Evolutionary conservation across 768 basidiomycete genomes (phyloP).

Genomic region (Lactarius vividus): DNA sequence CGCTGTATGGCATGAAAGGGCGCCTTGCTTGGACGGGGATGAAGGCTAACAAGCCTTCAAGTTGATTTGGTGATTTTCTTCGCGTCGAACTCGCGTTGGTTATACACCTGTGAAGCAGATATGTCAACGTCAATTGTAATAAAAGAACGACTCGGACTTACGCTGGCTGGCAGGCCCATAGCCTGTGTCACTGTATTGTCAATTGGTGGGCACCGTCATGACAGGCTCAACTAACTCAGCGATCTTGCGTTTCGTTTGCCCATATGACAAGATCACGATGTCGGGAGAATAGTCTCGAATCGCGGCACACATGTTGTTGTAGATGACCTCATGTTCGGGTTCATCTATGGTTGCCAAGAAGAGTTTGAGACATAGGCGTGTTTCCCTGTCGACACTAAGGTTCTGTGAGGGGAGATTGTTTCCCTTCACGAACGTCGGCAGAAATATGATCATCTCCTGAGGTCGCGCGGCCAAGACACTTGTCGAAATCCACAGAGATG

Average conservation of each 20-base stretch:
- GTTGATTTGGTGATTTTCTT: too few relatives aligned
- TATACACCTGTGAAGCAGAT: too few relatives aligned
- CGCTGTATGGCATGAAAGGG: too few relatives aligned
- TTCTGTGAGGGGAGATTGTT: neutral
- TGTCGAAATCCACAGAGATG: neutral
- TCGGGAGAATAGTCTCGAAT: neutral
- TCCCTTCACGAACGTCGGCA: neutral
- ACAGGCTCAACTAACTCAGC: neutral
- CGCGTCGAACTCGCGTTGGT: too few relatives aligned
- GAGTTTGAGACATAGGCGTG: neutral
- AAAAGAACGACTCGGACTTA: too few relatives aligned
- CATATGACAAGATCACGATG: neutral
- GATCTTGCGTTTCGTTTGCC: neutral
- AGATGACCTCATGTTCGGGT: neutral
- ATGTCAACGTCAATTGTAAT: too few relatives aligned
- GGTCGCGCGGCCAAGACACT: neutral
- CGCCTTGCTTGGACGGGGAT: too few relatives aligned
- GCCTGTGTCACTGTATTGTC: too few relatives aligned
- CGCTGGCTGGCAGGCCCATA: too few relatives aligned
- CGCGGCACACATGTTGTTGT: neutral
- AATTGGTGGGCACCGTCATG: neutral
- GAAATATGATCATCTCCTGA: neutral
- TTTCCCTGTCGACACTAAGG: neutral
- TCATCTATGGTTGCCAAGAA: neutral
- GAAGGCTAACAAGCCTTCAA: too few relatives aligned